A percentile compares a stretch with the other conserved stretches of the same genome.
These are phyloP conservation scores for Coemansia erecta DNA, from an alignment of 192 early-diverging fungal genomes.

Conservation along the genomic window DNA sequence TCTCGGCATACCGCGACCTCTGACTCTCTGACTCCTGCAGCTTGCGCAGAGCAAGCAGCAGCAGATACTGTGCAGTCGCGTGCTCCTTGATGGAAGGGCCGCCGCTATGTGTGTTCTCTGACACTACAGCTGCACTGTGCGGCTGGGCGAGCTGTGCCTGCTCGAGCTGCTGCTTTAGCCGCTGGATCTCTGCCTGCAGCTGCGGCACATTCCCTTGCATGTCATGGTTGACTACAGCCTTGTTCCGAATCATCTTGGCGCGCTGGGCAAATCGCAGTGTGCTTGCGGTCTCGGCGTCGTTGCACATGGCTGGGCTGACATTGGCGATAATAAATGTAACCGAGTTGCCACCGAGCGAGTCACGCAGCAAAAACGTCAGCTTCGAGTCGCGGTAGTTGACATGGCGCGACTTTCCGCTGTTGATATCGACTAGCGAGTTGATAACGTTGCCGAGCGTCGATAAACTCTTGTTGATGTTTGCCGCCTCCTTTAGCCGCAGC, in stretches of 20 bases:
- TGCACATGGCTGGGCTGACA: constrained; percentile 54
- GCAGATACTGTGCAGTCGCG: constrained; percentile 39
- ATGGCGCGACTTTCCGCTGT: constrained; percentile 58
- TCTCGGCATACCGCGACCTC: constrained; percentile 50
- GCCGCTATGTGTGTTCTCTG: background rate
- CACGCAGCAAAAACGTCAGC: constrained; percentile 65
- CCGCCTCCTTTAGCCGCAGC: constrained; percentile 71
- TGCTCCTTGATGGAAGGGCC: constrained; percentile 27
- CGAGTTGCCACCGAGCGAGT: constrained; percentile 70
- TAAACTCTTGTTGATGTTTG: constrained; percentile 81
- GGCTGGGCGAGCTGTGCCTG: constrained; percentile 6
- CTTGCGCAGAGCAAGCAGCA: constrained; percentile 54
- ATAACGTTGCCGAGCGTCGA: constrained; percentile 80
- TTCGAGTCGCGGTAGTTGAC: constrained; percentile 70
- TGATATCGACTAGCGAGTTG: constrained; percentile 71
- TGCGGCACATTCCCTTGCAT: constrained; percentile 65
- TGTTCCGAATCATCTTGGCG: constrained; percentile 72
- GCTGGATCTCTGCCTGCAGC: constrained; percentile 60
- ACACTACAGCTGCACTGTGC: background rate
- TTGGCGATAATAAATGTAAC: constrained; percentile 68
- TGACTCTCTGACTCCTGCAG: constrained; percentile 54
- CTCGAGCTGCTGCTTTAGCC: constrained; percentile 53
- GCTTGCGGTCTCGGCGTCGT: constrained; percentile 61
- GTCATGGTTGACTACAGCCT: constrained; percentile 68
- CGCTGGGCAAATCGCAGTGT: constrained; percentile 68